Evolutionary conservation across 1,284 basidiomycete genomes (phyloP).

Genomic region (Marasmius sp.): DNA sequence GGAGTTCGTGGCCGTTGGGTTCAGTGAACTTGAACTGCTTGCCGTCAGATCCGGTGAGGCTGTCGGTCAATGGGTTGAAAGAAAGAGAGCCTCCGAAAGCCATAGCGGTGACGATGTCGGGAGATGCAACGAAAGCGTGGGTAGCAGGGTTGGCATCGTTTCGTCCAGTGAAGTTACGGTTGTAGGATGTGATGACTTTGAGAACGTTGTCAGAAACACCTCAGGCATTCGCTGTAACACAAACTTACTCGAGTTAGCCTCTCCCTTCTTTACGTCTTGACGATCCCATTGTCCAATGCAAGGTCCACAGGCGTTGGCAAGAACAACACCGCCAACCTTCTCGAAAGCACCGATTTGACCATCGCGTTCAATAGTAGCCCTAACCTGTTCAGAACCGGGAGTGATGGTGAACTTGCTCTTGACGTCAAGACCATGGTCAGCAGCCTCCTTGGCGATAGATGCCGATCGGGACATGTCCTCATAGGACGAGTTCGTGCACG

Average conservation of each 20-base stretch:
- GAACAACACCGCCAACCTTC: constrained; percentile 86
- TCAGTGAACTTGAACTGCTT: constrained; percentile 97
- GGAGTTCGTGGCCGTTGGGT: constrained; percentile 90
- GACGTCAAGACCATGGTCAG: constrained; percentile 82
- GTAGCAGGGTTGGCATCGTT: constrained; percentile 99
- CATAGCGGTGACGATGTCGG: constrained; percentile 97
- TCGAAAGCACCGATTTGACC: constrained; percentile 91
- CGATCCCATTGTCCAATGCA: constrained; percentile 99
- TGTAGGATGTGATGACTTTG: constrained; percentile 96
- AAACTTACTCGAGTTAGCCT: constrained; percentile 85
- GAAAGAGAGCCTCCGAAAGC: constrained; percentile 91
- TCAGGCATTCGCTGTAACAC: background rate
- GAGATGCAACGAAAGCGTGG: constrained; percentile 98
- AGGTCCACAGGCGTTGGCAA: constrained; percentile 98
- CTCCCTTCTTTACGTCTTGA: constrained; percentile 94
- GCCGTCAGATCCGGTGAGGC: constrained; percentile 88
- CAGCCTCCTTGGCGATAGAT: constrained; percentile 89
- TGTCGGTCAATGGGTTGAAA: constrained; percentile 97
- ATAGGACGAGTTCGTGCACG: constrained; percentile 99
- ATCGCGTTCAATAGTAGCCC: constrained; percentile 96
- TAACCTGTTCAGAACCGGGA: constrained; percentile 97
- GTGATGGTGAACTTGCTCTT: constrained; percentile 98
- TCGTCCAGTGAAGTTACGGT: constrained; percentile 99
- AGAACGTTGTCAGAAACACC: constrained; percentile 8
- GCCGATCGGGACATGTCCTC: constrained; percentile 99